phyloP scores from a whole-genome alignment of 257 asterid species.

The Plantago major region DNA sequence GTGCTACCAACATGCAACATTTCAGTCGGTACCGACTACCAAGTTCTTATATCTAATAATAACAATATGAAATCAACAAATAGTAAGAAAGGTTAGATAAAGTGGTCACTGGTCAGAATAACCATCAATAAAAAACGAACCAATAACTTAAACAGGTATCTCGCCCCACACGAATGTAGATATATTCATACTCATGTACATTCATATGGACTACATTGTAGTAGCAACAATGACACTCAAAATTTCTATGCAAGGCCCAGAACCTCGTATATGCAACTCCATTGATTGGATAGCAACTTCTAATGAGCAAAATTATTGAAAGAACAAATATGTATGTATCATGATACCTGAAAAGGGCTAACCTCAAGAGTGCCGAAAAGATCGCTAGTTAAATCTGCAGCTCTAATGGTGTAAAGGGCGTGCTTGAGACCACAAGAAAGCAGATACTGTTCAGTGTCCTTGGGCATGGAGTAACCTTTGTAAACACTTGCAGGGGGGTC shows the following conservation, averaged over 20 bases:
- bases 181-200: neutral
- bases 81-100: neutral
- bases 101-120: neutral
- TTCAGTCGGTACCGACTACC: neutral
- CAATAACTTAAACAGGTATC: neutral
- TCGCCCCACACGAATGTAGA: too few species aligned
- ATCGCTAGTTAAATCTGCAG: constrained; percentile 67
- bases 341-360: constrained; percentile 70
- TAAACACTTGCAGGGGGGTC: constrained; percentile 94
- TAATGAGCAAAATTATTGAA: neutral
- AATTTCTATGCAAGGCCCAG: too few species aligned
- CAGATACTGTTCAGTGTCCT: constrained; percentile 83
- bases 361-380: constrained; percentile 75
- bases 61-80: neutral
- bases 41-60: neutral
- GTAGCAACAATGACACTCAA: neutral
- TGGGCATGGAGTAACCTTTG: constrained; percentile 76
- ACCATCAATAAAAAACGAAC: constrained; percentile 1
- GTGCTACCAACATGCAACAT: neutral
- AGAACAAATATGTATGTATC: constrained; percentile 7
- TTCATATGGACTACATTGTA: constrained; percentile 5
- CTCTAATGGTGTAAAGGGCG: constrained; percentile 80
- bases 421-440: constrained; percentile 78
- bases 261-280: constrained; percentile 1
- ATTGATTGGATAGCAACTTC: neutral